Percentiles rank a stretch among this genome's conserved stretches.
Evolutionary conservation across 169 alveolate species (phyloP).

Genomic region (Plasmodium chabaudi): DNA sequence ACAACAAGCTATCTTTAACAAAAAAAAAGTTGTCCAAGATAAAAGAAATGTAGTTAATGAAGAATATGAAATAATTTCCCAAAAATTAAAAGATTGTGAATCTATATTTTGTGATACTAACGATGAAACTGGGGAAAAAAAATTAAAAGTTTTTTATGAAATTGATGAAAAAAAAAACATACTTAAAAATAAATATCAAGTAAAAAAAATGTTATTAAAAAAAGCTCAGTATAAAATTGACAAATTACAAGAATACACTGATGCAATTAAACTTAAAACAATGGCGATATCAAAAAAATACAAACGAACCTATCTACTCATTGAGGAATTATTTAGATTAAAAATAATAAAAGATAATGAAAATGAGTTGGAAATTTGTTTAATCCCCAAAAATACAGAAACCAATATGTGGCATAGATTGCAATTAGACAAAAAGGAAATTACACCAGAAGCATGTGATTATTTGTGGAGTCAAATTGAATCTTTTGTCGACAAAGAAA

Average conservation of each 20-base stretch:
- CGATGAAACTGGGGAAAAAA: slow-evolving; percentile 55
- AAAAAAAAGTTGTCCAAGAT: slow-evolving; percentile 64
- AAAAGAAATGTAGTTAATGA: slow-evolving; percentile 50
- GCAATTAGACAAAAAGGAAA: slow-evolving; percentile 60
- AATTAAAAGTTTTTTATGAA: slow-evolving; percentile 58
- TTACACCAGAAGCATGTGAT: slow-evolving; percentile 57
- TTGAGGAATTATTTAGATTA: slow-evolving; percentile 49
- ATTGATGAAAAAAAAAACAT: slow-evolving; percentile 65
- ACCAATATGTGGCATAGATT: slow-evolving; percentile 69
- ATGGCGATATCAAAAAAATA: slow-evolving; percentile 43
- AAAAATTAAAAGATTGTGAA: slow-evolving; percentile 70
- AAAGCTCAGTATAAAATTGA: slow-evolving; percentile 56
- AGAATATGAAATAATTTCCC: slow-evolving; percentile 55
- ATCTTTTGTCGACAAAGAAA: slow-evolving; percentile 59
- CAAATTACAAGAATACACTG: slow-evolving; percentile 59
- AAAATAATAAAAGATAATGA: slow-evolving; percentile 62
- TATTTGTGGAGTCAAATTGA: slow-evolving; percentile 72
- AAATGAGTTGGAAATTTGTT: slow-evolving; percentile 47
- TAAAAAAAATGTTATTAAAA: slow-evolving; percentile 53
- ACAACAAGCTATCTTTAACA: slow-evolving; percentile 27
- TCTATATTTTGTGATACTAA: slow-evolving; percentile 54
- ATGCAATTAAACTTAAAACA: slow-evolving; percentile 47
- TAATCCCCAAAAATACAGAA: slow-evolving; percentile 66
- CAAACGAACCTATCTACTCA: slow-evolving; percentile 36
- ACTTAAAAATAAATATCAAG: slow-evolving; percentile 38